Evolutionary conservation across 495 filamentous ascomycete species (phyloP).

Genomic region (Schizothecium vesticola): DNA sequence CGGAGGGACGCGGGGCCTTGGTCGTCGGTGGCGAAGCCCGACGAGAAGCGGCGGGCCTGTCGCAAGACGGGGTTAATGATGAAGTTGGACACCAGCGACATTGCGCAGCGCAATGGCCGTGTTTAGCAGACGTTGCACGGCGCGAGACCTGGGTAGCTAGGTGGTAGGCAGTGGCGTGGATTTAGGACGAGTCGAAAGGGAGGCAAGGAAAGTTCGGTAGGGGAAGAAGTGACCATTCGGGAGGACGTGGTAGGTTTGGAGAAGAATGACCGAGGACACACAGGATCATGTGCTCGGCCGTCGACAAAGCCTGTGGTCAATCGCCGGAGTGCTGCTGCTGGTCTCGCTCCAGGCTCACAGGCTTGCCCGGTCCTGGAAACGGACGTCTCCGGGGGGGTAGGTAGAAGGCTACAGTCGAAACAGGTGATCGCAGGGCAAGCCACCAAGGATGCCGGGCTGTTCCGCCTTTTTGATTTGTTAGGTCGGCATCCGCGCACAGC

Average conservation of each 20-base stretch:
- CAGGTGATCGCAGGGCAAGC: not conserved
- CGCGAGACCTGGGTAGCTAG: not conserved
- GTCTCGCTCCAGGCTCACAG: not conserved
- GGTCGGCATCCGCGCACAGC: not conserved
- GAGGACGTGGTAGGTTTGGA: not conserved
- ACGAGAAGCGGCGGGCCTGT: constrained; percentile 65
- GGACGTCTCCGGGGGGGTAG: not conserved
- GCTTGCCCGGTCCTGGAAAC: not conserved
- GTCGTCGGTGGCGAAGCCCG: constrained; percentile 28
- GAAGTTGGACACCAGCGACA: constrained; percentile 70
- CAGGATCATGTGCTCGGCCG: not conserved
- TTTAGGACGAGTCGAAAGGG: not conserved
- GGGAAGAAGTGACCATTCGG: no score
- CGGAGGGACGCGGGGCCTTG: constrained; percentile 16
- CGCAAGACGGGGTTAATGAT: constrained; percentile 72
- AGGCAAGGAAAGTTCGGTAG: not conserved
- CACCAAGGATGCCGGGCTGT: not conserved
- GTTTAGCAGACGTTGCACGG: not conserved
- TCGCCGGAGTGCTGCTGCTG: not conserved
- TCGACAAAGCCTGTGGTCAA: not conserved
- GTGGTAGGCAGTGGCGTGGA: not conserved
- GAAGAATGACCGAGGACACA: not conserved
- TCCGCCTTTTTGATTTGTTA: not conserved
- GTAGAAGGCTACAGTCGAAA: not conserved
- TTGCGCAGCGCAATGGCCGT: constrained; percentile 35